Conservation (phyloP, 2,329 filamentous ascomycete species). For the Botrytis aclada region DNA sequence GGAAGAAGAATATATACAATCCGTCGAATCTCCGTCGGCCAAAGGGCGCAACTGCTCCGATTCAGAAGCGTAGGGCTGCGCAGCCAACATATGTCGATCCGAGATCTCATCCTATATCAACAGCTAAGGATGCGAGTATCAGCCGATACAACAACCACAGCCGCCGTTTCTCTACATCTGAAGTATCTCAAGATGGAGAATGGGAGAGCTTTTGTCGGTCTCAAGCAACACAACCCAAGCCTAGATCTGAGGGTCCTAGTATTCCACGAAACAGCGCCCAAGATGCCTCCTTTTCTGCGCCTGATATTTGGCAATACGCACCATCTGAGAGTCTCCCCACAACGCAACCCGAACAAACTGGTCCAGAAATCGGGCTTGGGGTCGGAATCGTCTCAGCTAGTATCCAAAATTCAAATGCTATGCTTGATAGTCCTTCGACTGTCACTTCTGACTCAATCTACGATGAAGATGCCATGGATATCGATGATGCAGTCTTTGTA, state of each 20-base stretch:
- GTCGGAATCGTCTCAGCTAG: too few species aligned
- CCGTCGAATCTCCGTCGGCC: background rate
- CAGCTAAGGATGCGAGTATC: too few species aligned
- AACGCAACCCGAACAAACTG: background rate
- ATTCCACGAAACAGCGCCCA: background rate
- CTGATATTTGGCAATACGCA: background rate
- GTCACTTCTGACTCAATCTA: rapidly evolving
- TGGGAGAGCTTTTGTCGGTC: background rate
- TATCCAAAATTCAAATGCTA: background rate
- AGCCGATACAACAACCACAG: too few species aligned
- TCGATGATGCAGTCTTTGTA: background rate
- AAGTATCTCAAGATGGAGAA: background rate
- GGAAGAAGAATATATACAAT: background rate
- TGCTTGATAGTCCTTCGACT: rapidly evolving
- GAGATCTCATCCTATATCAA: too few species aligned
- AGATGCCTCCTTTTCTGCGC: background rate
- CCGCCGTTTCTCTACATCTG: background rate
- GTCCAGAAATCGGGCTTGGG: background rate
- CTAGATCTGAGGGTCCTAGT: background rate
- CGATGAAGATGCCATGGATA: background rate
- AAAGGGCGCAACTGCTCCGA: background rate
- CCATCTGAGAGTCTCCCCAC: background rate
- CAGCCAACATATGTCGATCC: too few species aligned
- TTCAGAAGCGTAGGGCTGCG: rapidly evolving
- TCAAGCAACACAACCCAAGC: background rate